These are phyloP conservation scores for Pichia sp. DNA, from an alignment of 1,139 yeast species.

Conservation along the genomic window DNA sequence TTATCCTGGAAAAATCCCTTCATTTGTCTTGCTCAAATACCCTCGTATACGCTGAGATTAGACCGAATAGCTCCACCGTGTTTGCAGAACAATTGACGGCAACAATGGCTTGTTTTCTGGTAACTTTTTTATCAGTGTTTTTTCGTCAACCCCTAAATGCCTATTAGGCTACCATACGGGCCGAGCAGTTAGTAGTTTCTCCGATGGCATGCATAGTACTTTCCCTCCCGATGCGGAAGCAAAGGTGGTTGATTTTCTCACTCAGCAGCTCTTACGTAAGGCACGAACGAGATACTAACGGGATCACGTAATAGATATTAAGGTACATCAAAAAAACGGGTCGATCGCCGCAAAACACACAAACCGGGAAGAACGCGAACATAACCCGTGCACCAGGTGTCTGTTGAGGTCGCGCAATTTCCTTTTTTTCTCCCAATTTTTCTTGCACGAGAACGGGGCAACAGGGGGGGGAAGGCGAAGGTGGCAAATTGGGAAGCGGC, in stretches of 20 bases:
- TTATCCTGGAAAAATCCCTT: conserved; percentile 5
- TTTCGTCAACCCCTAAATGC: not conserved
- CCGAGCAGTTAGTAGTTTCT: not conserved
- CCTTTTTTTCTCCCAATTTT: too few relatives aligned
- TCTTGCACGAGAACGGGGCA: not conserved
- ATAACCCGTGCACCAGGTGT: not conserved
- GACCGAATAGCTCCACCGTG: not conserved
- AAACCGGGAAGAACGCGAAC: not conserved
- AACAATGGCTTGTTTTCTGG: not conserved
- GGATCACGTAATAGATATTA: not conserved
- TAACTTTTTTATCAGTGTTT: not conserved
- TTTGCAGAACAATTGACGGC: not conserved
- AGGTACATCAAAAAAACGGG: not conserved
- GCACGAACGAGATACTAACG: too few relatives aligned
- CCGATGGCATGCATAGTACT: not conserved
- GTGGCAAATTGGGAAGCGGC: not conserved
- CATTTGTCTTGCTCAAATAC: not conserved
- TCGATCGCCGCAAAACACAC: not conserved
- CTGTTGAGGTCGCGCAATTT: not conserved
- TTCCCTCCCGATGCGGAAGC: not conserved
- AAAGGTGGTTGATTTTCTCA: not conserved
- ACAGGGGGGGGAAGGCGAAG: not conserved
- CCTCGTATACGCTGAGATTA: too few relatives aligned
- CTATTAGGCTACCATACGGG: not conserved
- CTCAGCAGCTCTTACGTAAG: not conserved